A percentile compares a stretch with the other conserved stretches of the same genome.
Evolutionary conservation across 768 basidiomycete genomes (phyloP).

Genomic region (Cystofilobasidium ferigula): DNA sequence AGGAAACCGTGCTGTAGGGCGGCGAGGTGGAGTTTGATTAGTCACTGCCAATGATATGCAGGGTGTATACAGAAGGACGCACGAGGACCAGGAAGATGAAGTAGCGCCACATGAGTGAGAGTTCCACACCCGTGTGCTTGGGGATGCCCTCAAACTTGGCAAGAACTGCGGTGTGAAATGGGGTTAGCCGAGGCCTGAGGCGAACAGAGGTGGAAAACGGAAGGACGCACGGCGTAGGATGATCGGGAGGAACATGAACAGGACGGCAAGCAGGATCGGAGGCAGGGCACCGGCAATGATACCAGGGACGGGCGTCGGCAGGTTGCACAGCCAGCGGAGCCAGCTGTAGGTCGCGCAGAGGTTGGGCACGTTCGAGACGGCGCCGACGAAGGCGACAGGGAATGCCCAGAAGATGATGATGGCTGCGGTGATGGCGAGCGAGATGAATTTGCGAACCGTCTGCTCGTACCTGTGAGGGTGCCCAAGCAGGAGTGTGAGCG

Average conservation of each 20-base stretch:
- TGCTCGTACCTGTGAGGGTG: conserved; percentile 48
- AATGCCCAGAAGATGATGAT: conserved; percentile 81
- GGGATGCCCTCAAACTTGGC: conserved; percentile 85
- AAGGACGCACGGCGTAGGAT: conserved; percentile 53
- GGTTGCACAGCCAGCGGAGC: conserved; percentile 71
- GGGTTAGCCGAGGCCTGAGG: not conserved
- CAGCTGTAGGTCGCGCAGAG: conserved; percentile 56
- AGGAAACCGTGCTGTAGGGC: conserved; percentile 77
- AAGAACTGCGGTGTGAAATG: conserved; percentile 43
- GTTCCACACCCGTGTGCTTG: conserved; percentile 65
- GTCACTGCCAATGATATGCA: not conserved
- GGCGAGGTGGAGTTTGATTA: not conserved
- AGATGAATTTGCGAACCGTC: conserved; percentile 54
- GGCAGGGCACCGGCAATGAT: conserved; percentile 59
- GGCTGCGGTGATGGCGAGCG: conserved; percentile 63
- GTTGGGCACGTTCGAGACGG: conserved; percentile 64
- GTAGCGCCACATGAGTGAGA: conserved; percentile 81
- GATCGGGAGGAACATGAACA: conserved; percentile 82
- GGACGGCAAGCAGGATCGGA: conserved; percentile 70
- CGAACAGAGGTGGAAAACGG: not conserved
- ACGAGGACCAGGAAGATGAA: conserved; percentile 88
- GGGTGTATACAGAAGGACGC: conserved; percentile 37
- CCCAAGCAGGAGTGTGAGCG: not conserved
- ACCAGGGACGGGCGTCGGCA: conserved; percentile 42
- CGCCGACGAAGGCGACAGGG: conserved; percentile 74